Evolutionary conservation across 2,329 filamentous ascomycete genomes (phyloP).

Genomic region (Trichoderma sp.): DNA sequence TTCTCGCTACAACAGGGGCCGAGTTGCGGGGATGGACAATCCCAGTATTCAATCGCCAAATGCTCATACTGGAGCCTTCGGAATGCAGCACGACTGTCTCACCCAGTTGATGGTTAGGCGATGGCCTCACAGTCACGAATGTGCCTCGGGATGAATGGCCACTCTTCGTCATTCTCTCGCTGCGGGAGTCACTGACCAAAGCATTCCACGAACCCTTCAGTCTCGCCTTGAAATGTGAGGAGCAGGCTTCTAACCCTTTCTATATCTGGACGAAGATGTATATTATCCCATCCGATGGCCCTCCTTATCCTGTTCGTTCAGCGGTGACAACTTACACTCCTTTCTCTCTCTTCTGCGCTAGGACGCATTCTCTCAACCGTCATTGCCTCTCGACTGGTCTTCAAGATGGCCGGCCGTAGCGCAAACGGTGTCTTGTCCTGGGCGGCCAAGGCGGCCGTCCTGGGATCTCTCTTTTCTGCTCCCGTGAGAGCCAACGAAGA

Average conservation of each 20-base stretch:
- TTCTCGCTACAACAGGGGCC: background rate
- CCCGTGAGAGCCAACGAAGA: constrained; percentile 26
- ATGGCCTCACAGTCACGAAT: background rate
- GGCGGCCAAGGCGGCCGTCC: constrained; percentile 27
- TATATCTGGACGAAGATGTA: background rate
- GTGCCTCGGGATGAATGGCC: background rate
- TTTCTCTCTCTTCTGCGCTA: background rate
- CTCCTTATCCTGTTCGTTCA: background rate
- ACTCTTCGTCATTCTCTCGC: background rate
- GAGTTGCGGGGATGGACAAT: background rate
- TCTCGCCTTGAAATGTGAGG: background rate
- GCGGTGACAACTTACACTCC: background rate
- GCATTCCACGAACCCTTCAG: background rate
- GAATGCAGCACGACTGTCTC: constrained; percentile 17
- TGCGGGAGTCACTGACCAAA: background rate
- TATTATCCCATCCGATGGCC: background rate
- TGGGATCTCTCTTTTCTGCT: constrained; percentile 29
- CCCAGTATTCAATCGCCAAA: background rate
- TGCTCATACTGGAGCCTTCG: background rate
- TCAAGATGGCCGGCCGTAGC: constrained; percentile 18
- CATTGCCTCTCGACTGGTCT: constrained; percentile 31
- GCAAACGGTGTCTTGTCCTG: constrained; percentile 24
- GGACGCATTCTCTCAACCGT: background rate
- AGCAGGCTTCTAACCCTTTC: background rate
- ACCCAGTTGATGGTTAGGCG: background rate